phyloP scores from a whole-genome alignment of 306 rosid genomes.

The Phaseolus lunatus region DNA sequence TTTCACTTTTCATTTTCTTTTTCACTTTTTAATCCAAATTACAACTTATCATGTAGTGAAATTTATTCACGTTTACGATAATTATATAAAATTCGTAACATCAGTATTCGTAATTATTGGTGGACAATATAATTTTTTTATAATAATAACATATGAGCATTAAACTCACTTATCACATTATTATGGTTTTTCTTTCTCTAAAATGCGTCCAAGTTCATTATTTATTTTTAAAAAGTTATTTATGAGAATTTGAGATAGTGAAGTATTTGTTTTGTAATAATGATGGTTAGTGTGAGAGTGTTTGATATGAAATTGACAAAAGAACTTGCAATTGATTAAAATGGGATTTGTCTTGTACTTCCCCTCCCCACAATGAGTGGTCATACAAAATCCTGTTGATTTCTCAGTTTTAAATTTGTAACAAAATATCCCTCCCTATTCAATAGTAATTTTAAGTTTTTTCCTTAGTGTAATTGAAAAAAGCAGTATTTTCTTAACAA shows the following conservation, averaged over 20 bases:
- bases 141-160: no score
- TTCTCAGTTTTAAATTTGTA: neutral
- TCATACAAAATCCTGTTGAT: neutral
- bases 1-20: no score
- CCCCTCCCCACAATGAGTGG: neutral
- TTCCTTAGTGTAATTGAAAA: no score
- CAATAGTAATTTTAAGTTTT: no score
- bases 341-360: neutral
- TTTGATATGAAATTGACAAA: neutral
- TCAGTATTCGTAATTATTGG: no score
- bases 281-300: neutral
- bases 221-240: neutral
- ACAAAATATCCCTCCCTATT: no score
- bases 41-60: no score
- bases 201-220: neutral
- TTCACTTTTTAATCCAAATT: no score
- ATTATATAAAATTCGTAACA: no score
- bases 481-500: neutral
- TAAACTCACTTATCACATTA: neutral
- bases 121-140: no score
- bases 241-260: neutral
- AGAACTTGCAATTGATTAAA: neutral
- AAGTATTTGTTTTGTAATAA: neutral
- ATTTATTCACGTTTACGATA: no score
- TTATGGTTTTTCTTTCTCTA: neutral